Evolutionary conservation across 441 rosid species (phyloP).

Genomic region (Macaranga tanarius): DNA sequence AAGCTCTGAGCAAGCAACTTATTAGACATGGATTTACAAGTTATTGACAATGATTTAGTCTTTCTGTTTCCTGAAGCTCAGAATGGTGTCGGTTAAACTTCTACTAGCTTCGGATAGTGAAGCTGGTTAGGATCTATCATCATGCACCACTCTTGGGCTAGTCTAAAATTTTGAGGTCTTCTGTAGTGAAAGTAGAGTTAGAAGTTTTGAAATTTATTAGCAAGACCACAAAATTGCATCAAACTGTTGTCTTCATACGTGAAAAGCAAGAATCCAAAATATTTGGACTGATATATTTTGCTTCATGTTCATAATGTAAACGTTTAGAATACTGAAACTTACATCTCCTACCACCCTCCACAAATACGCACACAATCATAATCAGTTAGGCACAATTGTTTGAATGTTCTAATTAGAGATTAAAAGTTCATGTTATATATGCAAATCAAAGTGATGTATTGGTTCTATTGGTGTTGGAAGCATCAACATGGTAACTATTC

Average conservation of each 20-base stretch:
- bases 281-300: background rate
- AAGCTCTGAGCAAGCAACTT: constrained; percentile 9
- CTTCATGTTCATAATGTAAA: too few species aligned
- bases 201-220: background rate
- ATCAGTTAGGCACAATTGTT: too few species aligned
- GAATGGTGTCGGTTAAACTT: background rate
- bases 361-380: too few species aligned
- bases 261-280: background rate
- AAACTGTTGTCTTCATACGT: background rate
- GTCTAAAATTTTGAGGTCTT: background rate
- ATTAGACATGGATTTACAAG: background rate
- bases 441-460: too few species aligned
- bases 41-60: background rate
- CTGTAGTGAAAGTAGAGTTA: background rate
- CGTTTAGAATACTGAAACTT: too few species aligned
- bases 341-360: too few species aligned
- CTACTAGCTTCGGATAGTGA: background rate
- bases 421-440: too few species aligned
- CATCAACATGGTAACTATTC: too few species aligned
- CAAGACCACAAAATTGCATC: background rate
- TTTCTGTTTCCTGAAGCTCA: constrained; percentile 8
- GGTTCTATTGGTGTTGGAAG: too few species aligned
- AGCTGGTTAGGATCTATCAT: background rate
- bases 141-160: background rate
- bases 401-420: too few species aligned